Percentiles rank a stretch among this genome's conserved stretches.
Evolutionary conservation across 345 rosid genomes (phyloP).

Genomic region (Litchi chinensis): DNA sequence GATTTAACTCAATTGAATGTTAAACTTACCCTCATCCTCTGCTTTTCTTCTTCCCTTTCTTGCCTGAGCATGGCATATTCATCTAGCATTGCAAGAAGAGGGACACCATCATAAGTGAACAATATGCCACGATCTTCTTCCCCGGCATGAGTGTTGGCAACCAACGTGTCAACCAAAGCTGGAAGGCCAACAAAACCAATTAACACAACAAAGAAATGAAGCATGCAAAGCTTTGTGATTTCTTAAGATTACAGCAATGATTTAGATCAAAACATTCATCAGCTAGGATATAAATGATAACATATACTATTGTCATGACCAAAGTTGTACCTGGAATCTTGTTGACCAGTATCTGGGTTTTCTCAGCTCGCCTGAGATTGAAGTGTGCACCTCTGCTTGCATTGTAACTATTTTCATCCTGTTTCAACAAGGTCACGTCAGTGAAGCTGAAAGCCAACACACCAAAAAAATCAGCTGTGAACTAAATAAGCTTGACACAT

Average conservation of each 20-base stretch:
- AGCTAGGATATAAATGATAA: neutral
- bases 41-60: conserved; percentile 95
- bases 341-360: conserved; percentile 86
- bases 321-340: conserved; percentile 81
- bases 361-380: conserved; percentile 99
- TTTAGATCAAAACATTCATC: neutral
- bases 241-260: neutral
- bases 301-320: neutral
- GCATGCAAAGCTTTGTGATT: neutral
- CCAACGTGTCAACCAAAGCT: conserved; percentile 86
- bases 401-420: conserved; percentile 97
- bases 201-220: conserved; percentile 2
- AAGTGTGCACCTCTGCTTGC: conserved; percentile 99
- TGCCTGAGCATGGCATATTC: conserved; percentile 92
- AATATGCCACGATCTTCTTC: conserved; percentile 69
- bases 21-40: conserved; percentile 63
- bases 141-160: conserved; percentile 87
- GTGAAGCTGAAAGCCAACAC: neutral
- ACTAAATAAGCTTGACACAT: neutral
- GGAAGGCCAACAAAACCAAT: conserved; percentile 17
- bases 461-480: neutral
- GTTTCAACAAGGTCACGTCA: conserved; percentile 34
- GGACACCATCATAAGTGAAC: conserved; percentile 88
- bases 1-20: no score
- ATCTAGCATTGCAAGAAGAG: conserved; percentile 91